Evolutionary conservation across 495 filamentous ascomycete genomes (phyloP), one percentile per base, ranked within the genome.

Genomic region (Aspergillus kassunensis): DNA sequence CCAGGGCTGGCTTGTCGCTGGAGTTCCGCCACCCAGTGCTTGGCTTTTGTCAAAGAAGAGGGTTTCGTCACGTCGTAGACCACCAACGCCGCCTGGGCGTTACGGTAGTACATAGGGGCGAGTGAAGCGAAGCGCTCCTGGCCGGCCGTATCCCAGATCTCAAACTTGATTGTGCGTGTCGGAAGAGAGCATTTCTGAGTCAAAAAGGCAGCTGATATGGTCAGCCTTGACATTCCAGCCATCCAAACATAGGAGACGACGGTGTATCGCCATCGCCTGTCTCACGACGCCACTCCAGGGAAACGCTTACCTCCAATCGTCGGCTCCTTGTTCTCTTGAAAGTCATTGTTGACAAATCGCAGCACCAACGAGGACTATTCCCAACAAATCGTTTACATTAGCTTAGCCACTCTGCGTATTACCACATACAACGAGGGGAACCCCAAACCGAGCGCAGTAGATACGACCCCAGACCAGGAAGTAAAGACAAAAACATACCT

Each of bases 31-130:
- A 98, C 93, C 93, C 93, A 98, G 76, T 97, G 93, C 69, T 92
- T 93, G 12, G 95, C 93, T 74, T 98, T 98, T 61, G 86, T 84
- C 52, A 98, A 83, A 18, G 91, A 96, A 35, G 90, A 92, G 6
- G 93, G 89, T 67, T 97, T 97, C 30, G 93, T 98, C 59, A 98
- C 84, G 69, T 98, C 93, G 81, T 98, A 98, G 62, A 97, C 93
- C 15, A 98, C 93, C 40, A 98, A 85, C n/a, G 93, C 93, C 56
- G 91, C 88, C 75, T 98, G 93, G 31, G 93, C 93, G 64, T 98
- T 98, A 72, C 93, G 92, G 77, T 98, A 98, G 80, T 98, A 98
- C 93, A 98, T 98, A 44, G 93, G 93, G 13, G 93, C 93, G 33
- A 97, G 83, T 21, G 88, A 93, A 51, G 93, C 93, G 68, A 97